These are phyloP conservation scores for Paecilomyces variotii DNA, from an alignment of 2,329 filamentous ascomycete species.

Conservation along the genomic window DNA sequence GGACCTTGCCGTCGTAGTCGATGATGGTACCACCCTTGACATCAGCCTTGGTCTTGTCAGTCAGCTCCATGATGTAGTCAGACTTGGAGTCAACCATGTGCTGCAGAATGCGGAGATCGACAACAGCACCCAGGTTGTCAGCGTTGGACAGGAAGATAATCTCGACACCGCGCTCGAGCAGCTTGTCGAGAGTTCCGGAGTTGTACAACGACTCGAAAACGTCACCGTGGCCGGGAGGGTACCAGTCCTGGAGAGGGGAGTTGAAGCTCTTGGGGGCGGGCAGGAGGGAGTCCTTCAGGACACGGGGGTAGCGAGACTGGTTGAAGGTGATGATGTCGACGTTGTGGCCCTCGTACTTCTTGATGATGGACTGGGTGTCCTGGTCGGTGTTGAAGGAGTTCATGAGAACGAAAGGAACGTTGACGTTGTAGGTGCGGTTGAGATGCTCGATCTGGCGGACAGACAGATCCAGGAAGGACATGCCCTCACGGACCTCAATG, in stretches of 20 bases:
- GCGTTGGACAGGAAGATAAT: conserved; percentile 98
- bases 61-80: conserved; percentile 99
- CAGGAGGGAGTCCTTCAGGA: conserved; percentile 95
- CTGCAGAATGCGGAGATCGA: conserved; percentile 95
- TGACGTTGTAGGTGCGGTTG: conserved; percentile 95
- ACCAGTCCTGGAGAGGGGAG: conserved; percentile 92
- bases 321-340: conserved; percentile 99
- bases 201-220: conserved; percentile 99
- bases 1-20: conserved; percentile 94
- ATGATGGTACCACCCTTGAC: conserved; percentile 99
- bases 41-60: conserved; percentile 99
- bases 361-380: conserved; percentile 97
- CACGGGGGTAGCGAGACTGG: conserved; percentile 95
- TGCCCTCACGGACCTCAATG: conserved; percentile 98
- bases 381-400: conserved; percentile 99
- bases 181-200: conserved; percentile 94
- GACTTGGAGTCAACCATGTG: conserved; percentile 98
- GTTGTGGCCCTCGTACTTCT: conserved; percentile 99
- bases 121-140: conserved; percentile 95
- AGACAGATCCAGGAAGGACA: conserved; percentile 98
- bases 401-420: conserved; percentile 98
- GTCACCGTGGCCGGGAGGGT: conserved; percentile 97
- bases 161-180: conserved; percentile 90
- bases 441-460: conserved; percentile 98
- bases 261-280: conserved; percentile 86